These are phyloP conservation scores for Boletellus emodensis DNA, from an alignment of 768 basidiomycete genomes.

Conservation along the genomic window DNA sequence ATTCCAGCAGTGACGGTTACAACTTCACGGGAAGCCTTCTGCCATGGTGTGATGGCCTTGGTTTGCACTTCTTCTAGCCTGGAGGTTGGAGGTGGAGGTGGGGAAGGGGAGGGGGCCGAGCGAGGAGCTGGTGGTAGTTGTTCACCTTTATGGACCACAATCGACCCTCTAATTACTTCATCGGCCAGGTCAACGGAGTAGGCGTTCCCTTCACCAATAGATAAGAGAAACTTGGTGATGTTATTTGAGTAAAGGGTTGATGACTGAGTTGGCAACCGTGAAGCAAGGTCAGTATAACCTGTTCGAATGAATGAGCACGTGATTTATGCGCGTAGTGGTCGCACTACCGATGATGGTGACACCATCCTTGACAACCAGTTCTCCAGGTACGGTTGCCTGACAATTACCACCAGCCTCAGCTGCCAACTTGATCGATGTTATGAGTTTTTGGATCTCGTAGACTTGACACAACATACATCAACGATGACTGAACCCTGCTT, in stretches of 20 bases:
- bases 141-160: conserved; percentile 67
- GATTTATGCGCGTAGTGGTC: not conserved
- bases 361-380: conserved; percentile 63
- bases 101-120: conserved; percentile 49
- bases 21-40: conserved; percentile 74
- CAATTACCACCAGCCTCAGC: conserved; percentile 92
- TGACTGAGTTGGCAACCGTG: conserved; percentile 85
- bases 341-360: conserved; percentile 75
- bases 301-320: conserved; percentile 2
- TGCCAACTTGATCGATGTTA: conserved; percentile 37
- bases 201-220: conserved; percentile 60
- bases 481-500: conserved; percentile 89
- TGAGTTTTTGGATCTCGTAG: conserved; percentile 11
- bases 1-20: conserved; percentile 71
- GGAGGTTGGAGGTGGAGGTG: conserved; percentile 50
- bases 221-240: conserved; percentile 83
- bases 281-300: conserved; percentile 85
- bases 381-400: conserved; percentile 74
- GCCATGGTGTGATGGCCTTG: conserved; percentile 77
- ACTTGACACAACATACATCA: conserved; percentile 39
- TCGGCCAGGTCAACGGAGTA: conserved; percentile 72
- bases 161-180: conserved; percentile 79
- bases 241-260: conserved; percentile 91
- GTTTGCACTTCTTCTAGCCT: conserved; percentile 42
- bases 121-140: conserved; percentile 66